Conservation (phyloP, 1,284 basidiomycete species). For the Rhodotorula sp. region DNA sequence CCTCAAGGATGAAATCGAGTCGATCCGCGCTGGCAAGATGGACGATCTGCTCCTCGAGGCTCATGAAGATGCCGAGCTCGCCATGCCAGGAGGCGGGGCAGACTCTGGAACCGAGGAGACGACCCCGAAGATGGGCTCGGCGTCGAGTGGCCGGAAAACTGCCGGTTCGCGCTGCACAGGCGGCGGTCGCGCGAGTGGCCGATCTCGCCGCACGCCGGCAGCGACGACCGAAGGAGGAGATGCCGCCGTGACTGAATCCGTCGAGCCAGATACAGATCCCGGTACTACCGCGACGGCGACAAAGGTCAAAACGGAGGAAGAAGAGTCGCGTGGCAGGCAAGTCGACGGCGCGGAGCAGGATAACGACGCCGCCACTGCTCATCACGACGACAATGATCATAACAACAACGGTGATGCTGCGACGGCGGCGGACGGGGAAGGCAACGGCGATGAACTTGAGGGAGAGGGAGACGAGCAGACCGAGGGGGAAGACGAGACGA, state of each 20-base stretch:
- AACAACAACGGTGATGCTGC: not conserved
- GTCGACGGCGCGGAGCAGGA: not conserved
- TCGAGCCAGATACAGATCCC: not conserved
- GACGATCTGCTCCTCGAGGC: not conserved
- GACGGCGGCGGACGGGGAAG: constrained; percentile 1
- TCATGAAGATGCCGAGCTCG: not conserved
- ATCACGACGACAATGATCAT: too few species aligned
- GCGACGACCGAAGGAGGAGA: not conserved
- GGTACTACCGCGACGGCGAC: not conserved
- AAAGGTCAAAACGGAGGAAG: not conserved
- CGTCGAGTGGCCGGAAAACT: not conserved
- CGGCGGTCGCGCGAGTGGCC: not conserved
- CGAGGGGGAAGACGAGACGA: constrained; percentile 3
- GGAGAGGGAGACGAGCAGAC: constrained; percentile 1
- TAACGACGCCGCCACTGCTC: not conserved
- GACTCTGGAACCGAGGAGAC: constrained; percentile 1
- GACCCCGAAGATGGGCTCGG: not conserved
- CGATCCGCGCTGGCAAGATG: not conserved
- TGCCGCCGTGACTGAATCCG: not conserved
- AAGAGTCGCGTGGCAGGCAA: not conserved
- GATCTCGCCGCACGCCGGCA: not conserved
- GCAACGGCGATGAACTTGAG: not conserved
- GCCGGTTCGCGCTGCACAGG: not conserved
- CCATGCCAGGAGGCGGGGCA: not conserved
- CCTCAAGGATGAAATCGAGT: constrained; percentile 9